Evolutionary conservation across 2,329 filamentous ascomycete species (phyloP).

Genomic region (Neobulgaria alba): DNA sequence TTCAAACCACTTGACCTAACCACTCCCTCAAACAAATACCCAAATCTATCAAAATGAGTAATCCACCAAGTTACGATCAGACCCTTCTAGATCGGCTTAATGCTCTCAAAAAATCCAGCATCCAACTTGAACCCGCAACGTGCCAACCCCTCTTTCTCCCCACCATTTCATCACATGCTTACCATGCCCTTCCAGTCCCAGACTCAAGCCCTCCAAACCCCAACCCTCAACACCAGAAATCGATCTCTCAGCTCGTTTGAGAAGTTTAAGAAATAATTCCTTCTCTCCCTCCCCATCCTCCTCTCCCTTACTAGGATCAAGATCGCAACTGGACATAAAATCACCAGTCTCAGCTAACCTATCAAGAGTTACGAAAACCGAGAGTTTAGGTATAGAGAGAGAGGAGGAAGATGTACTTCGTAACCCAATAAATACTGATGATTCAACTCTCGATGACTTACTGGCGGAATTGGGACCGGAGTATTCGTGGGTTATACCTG

Average conservation of each 20-base stretch:
- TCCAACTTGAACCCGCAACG: conserved; percentile 21
- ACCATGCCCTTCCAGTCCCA: conserved; percentile 10
- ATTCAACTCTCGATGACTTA: conserved; percentile 26
- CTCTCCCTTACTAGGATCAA: no score
- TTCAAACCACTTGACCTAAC: no score
- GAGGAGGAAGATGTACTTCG: conserved; percentile 14
- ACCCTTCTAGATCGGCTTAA: conserved; percentile 26
- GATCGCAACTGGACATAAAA: no score
- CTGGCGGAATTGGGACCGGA: conserved; percentile 24
- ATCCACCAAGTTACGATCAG: conserved; percentile 23
- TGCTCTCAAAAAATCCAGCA: conserved; percentile 26
- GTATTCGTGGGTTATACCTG: conserved; percentile 22
- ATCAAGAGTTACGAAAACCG: not conserved
- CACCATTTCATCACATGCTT: conserved; percentile 15
- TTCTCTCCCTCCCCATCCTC: conserved; percentile 12
- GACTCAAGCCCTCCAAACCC: conserved; percentile 3
- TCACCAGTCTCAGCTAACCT: not conserved
- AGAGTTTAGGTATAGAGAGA: not conserved
- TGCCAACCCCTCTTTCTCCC: conserved; percentile 6
- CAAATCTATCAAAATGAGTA: conserved; percentile 21
- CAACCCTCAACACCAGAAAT: conserved; percentile 18
- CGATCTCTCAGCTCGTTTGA: conserved; percentile 23
- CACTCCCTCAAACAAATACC: no score
- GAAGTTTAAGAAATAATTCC: conserved; percentile 23
- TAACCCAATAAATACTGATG: conserved; percentile 14